Evolutionary conservation across 208 protist species (phyloP).

Genomic region (Hexamita inflata): DNA sequence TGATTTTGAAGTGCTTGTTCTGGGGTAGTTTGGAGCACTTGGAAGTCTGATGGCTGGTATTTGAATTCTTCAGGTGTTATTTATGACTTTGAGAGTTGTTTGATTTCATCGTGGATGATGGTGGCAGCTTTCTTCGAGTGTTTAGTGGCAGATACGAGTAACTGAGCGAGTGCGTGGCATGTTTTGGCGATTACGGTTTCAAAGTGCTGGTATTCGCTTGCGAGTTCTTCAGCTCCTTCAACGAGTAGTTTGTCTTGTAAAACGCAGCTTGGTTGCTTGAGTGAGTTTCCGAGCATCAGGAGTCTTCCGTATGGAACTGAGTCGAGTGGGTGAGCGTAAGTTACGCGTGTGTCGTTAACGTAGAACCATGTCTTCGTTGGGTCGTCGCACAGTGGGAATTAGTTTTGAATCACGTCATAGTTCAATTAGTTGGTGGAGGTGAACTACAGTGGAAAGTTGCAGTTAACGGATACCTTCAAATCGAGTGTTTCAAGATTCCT

Average conservation of each 20-base stretch:
- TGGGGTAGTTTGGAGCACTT: too few species aligned
- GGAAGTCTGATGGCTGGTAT: too few species aligned
- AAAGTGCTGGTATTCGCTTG: not conserved
- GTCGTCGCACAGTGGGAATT: slow-evolving; percentile 21
- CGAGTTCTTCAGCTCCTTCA: not conserved
- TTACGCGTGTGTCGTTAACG: slow-evolving; percentile 2
- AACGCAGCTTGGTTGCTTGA: slow-evolving; percentile 1
- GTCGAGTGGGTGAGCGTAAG: not conserved
- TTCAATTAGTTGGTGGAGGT: not conserved
- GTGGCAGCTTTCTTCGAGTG: not conserved
- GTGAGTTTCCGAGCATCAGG: not conserved
- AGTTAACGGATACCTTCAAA: not conserved
- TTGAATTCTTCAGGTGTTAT: too few species aligned
- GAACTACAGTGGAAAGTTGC: slow-evolving; percentile 3
- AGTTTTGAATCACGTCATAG: not conserved
- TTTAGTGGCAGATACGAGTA: slow-evolving; percentile 3
- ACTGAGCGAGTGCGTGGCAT: slow-evolving; percentile 1
- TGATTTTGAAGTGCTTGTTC: too few species aligned
- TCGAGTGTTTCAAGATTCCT: slow-evolving; percentile 3
- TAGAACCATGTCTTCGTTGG: slow-evolving; percentile 24
- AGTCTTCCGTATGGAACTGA: not conserved
- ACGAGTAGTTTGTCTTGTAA: slow-evolving; percentile 1
- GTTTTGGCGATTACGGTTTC: slow-evolving; percentile 9
- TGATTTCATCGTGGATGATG: not conserved
- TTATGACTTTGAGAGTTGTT: too few species aligned